These are phyloP conservation scores for Shiraia bambusicola DNA, from an alignment of 2,329 filamentous ascomycete species.

Conservation along the genomic window DNA sequence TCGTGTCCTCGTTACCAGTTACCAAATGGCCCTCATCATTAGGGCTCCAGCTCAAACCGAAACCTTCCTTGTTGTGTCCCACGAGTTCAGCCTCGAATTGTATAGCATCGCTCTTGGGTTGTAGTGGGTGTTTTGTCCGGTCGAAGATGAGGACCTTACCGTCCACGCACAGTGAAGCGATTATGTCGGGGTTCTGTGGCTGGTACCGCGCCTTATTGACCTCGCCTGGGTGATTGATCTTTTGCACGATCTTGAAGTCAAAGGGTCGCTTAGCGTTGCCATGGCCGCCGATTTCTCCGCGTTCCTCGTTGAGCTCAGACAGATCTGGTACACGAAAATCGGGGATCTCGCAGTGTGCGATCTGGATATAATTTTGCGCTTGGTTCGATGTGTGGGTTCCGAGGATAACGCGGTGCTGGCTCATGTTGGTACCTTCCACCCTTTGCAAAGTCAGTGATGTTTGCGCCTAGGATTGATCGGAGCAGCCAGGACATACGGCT, in stretches of 20 bases:
- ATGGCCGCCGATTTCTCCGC: constrained; percentile 91
- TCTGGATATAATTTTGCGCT: constrained; percentile 87
- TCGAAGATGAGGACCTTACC: constrained; percentile 91
- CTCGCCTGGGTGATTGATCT: constrained; percentile 93
- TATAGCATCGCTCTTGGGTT: constrained; percentile 64
- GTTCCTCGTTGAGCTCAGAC: constrained; percentile 85
- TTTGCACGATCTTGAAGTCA: constrained; percentile 90
- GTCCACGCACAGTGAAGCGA: constrained; percentile 88
- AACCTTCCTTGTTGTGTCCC: constrained; percentile 86
- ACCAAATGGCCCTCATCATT: constrained; percentile 78
- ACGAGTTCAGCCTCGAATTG: constrained; percentile 82
- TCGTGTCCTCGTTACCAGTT: constrained; percentile 89
- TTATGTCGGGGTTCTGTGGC: constrained; percentile 94
- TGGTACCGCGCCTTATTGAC: constrained; percentile 99
- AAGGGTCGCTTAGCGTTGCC: constrained; percentile 75
- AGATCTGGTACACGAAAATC: constrained; percentile 72
- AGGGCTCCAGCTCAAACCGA: constrained; percentile 90
- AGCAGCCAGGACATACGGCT: constrained; percentile 19
- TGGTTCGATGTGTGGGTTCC: constrained; percentile 91
- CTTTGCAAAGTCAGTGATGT: constrained; percentile 43
- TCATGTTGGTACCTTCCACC: constrained; percentile 77
- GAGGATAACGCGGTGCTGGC: constrained; percentile 83
- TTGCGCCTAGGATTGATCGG: background rate
- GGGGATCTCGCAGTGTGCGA: constrained; percentile 90
- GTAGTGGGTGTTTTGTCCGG: constrained; percentile 84